phyloP scores from a whole-genome alignment of 345 rosid species.

The Syzygium aqueum region DNA sequence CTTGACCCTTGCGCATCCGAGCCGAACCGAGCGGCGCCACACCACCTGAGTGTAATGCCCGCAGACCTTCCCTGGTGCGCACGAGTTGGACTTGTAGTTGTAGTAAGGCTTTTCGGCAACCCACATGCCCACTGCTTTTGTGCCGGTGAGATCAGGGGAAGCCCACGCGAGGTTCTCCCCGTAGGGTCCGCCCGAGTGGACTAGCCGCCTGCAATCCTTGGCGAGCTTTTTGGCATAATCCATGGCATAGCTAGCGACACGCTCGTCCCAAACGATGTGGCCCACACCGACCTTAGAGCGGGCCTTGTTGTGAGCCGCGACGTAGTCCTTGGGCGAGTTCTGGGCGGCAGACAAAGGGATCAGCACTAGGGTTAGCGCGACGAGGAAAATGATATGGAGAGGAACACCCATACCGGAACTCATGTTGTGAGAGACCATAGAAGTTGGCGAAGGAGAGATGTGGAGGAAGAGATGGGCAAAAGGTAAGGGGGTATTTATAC shows the following conservation, averaged over 20 bases:
- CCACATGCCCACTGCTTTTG: background rate
- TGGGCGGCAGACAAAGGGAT: background rate
- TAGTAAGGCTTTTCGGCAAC: background rate
- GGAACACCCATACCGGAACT: background rate
- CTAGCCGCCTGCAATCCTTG: slow-evolving; percentile 14
- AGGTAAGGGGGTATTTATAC: background rate
- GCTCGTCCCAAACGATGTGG: slow-evolving; percentile 24
- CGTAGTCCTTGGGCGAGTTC: slow-evolving; percentile 6
- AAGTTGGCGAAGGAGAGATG: background rate
- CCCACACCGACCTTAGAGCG: slow-evolving; percentile 10
- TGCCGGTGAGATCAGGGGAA: background rate
- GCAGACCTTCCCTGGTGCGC: background rate
- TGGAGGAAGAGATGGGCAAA: background rate
- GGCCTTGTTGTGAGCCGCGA: slow-evolving; percentile 18
- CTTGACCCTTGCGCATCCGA: slow-evolving; percentile 2
- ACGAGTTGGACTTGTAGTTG: background rate
- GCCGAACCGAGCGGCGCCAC: background rate
- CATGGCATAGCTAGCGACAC: slow-evolving; percentile 22
- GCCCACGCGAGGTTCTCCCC: background rate
- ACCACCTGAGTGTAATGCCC: slow-evolving; percentile 13
- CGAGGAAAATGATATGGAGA: background rate
- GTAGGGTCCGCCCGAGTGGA: background rate
- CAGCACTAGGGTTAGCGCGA: background rate
- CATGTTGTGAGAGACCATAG: background rate
- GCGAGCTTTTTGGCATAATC: background rate